A percentile compares a stretch with the other conserved stretches of the same genome.
Evolutionary conservation across 768 basidiomycete genomes (phyloP).

Genomic region (Lactarius deliciosus): DNA sequence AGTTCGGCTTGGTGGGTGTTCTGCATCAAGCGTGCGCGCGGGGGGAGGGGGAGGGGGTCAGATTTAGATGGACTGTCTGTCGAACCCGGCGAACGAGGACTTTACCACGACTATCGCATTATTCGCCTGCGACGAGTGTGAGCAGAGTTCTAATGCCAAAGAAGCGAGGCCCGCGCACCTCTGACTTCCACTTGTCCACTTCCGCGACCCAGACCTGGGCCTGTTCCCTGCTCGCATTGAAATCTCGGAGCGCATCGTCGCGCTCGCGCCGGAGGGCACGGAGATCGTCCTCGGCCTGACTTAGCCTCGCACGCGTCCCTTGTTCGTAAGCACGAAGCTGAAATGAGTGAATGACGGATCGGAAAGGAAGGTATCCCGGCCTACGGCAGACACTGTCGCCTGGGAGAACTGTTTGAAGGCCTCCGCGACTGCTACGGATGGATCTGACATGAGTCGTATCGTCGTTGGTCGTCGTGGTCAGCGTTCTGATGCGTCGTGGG

Average conservation of each 20-base stretch:
- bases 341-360: constrained; percentile 6
- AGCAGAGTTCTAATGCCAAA: background rate
- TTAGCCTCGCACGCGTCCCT: constrained; percentile 21
- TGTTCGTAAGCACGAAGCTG: constrained; percentile 28
- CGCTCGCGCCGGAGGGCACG: constrained; percentile 25
- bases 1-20: constrained; percentile 59
- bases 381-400: constrained; percentile 43
- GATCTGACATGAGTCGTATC: constrained; percentile 23
- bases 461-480: background rate
- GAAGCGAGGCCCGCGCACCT: constrained; percentile 12
- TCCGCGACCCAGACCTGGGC: constrained; percentile 19
- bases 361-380: constrained; percentile 18
- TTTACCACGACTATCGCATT: constrained; percentile 16
- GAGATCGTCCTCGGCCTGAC: constrained; percentile 25
- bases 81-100: background rate
- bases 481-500: background rate
- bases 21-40: constrained; percentile 37
- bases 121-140: constrained; percentile 10
- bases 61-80: background rate
- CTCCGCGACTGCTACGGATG: constrained; percentile 42
- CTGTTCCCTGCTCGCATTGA: constrained; percentile 20
- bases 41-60: background rate
- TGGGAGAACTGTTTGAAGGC: constrained; percentile 44
- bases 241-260: constrained; percentile 25
- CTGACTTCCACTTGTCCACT: constrained; percentile 28